Evolutionary conservation across 2,329 filamentous ascomycete species (phyloP).

Genomic region (Leptographium procerum): DNA sequence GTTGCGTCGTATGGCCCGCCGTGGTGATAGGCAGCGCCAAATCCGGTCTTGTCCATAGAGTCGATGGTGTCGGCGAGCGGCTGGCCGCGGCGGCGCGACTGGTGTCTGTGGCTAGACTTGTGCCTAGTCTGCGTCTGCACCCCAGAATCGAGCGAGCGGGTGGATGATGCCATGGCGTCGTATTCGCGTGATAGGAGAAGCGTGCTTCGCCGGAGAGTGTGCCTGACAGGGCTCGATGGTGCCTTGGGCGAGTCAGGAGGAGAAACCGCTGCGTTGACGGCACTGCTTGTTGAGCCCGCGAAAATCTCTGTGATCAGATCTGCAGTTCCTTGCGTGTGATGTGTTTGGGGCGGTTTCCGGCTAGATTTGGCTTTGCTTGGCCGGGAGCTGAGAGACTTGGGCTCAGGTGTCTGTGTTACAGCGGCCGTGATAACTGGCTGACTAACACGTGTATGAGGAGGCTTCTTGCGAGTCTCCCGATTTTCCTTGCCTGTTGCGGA

Average conservation of each 20-base stretch:
- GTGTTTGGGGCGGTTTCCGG: slow-evolving; percentile 14
- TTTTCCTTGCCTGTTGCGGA: no score
- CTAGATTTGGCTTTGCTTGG: no score
- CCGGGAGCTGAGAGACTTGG: neutral
- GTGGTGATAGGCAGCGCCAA: slow-evolving; percentile 66
- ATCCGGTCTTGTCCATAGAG: slow-evolving; percentile 54
- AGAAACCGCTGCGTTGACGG: neutral
- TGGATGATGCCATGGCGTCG: neutral
- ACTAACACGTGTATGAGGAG: neutral
- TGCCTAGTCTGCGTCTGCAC: slow-evolving; percentile 47
- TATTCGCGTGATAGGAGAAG: neutral
- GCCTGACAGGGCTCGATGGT: neutral
- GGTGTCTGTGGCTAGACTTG: slow-evolving; percentile 44
- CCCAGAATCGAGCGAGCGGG: neutral
- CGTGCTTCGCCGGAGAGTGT: neutral
- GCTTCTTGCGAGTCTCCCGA: no score
- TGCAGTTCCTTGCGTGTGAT: slow-evolving; percentile 19
- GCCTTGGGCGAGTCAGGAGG: neutral
- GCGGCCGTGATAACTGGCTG: no score
- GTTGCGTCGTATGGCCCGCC: slow-evolving; percentile 84
- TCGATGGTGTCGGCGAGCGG: slow-evolving; percentile 72
- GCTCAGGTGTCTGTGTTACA: neutral
- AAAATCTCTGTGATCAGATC: slow-evolving; percentile 5
- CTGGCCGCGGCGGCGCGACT: slow-evolving; percentile 50
- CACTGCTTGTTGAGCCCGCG: slow-evolving; percentile 4